Conservation (phyloP, 2,329 filamentous ascomycete genomes). For the Albophoma yamanashiensis region DNA sequence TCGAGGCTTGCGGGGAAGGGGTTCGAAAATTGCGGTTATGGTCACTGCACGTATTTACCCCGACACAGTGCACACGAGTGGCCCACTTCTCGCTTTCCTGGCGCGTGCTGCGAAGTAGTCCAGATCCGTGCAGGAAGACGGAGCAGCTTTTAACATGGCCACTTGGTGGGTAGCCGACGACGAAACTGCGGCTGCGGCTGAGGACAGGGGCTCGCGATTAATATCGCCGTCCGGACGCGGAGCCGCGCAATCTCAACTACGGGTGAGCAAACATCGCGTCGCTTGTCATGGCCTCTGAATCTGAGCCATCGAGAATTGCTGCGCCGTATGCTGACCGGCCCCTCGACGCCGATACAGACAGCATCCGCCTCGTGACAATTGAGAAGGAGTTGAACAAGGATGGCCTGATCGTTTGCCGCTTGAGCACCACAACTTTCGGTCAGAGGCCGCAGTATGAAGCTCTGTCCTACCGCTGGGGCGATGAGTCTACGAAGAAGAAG, state of each 20-base stretch:
- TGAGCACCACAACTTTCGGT: slow-evolving; percentile 4
- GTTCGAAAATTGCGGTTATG: no score
- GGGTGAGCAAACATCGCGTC: neutral
- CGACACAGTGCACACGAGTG: neutral
- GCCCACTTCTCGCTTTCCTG: neutral
- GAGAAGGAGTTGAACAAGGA: neutral
- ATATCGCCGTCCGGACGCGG: no score
- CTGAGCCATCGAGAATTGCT: neutral
- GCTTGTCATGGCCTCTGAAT: neutral
- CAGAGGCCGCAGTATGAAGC: slow-evolving; percentile 7
- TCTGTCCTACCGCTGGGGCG: slow-evolving; percentile 11
- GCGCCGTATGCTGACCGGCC: slow-evolving; percentile 2
- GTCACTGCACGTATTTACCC: no score
- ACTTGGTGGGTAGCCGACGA: neutral
- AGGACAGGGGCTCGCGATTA: neutral
- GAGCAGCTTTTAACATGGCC: neutral
- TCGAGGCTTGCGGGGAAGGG: neutral
- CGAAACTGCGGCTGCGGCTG: neutral
- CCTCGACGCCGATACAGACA: slow-evolving; percentile 1
- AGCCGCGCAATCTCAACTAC: neutral
- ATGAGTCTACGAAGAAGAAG: slow-evolving; percentile 1
- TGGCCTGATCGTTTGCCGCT: slow-evolving; percentile 1
- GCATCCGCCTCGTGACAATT: slow-evolving; percentile 6
- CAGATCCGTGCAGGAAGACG: neutral
- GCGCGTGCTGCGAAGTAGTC: neutral